Evolutionary conservation across 306 rosid genomes (phyloP).

Genomic region (Carpinus viminea): DNA sequence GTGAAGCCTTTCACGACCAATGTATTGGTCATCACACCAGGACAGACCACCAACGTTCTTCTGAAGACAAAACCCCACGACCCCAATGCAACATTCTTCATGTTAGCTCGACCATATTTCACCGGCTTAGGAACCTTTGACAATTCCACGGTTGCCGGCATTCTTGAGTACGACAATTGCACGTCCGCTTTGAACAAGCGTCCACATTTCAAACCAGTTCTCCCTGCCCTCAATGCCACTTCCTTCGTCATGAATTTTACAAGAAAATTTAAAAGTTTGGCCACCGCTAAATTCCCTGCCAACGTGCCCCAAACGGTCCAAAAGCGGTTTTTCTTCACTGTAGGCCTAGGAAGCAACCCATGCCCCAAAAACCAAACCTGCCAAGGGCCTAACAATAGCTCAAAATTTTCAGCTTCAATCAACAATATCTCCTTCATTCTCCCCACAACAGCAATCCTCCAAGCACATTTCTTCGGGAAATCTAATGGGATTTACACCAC

Average conservation of each 20-base stretch:
- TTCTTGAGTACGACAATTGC: constrained; percentile 49
- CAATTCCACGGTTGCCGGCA: constrained; percentile 70
- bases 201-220: constrained; percentile 40
- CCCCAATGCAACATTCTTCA: constrained; percentile 62
- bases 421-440: constrained; percentile 59
- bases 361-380: constrained; percentile 67
- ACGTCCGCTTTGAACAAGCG: background rate
- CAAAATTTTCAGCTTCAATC: constrained; percentile 61
- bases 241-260: constrained; percentile 53
- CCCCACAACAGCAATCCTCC: constrained; percentile 63
- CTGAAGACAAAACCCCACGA: constrained; percentile 41
- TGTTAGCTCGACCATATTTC: constrained; percentile 71
- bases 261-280: constrained; percentile 50
- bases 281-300: constrained; percentile 53
- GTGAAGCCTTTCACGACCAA: constrained; percentile 57
- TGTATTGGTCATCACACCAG: constrained; percentile 48
- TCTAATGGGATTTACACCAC: constrained; percentile 39
- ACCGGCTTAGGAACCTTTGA: constrained; percentile 69
- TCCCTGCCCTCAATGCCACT: constrained; percentile 56
- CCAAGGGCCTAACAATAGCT: constrained; percentile 65
- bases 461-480: constrained; percentile 47
- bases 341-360: constrained; percentile 65
- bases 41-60: constrained; percentile 69
- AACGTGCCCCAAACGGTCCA: constrained; percentile 56
- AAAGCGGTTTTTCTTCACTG: constrained; percentile 54